A percentile compares a stretch with the other conserved stretches of the same genome.
These are phyloP conservation scores for Leccinum boreale DNA, from an alignment of 768 basidiomycete species.

Conservation along the genomic window DNA sequence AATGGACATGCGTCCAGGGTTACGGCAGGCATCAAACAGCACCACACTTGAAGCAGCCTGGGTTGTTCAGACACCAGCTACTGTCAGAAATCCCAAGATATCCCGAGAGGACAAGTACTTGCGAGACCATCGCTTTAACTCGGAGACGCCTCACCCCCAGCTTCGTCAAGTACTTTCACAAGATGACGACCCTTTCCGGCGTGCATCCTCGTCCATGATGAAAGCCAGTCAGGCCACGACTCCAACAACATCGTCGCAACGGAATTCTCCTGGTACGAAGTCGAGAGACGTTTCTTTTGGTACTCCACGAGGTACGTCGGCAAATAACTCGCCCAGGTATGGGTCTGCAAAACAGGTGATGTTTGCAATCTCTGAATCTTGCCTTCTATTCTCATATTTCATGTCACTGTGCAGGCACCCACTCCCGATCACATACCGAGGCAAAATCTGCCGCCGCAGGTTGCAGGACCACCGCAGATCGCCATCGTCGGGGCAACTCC, in stretches of 20 bases:
- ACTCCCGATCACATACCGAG: constrained; percentile 18
- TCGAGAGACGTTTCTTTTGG: constrained; percentile 16
- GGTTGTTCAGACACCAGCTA: constrained; percentile 31
- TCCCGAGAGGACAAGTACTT: constrained; percentile 31
- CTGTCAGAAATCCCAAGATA: constrained; percentile 16
- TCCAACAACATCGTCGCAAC: constrained; percentile 23
- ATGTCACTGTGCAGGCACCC: constrained; percentile 10
- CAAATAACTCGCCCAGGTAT: constrained; percentile 22
- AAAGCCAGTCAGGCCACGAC: constrained; percentile 22
- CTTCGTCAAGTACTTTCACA: constrained; percentile 34
- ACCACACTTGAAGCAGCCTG: constrained; percentile 30
- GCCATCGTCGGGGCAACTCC: constrained; percentile 32
- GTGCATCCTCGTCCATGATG: constrained; percentile 26
- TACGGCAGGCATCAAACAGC: constrained; percentile 14
- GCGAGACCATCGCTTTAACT: constrained; percentile 13
- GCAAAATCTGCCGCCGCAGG: constrained; percentile 10
- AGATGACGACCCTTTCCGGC: constrained; percentile 23
- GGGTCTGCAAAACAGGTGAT: constrained; percentile 26
- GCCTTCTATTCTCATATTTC: constrained; percentile 8
- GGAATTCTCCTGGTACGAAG: constrained; percentile 19
- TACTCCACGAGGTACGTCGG: constrained; percentile 22
- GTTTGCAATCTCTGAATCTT: background rate
- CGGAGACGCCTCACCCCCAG: constrained; percentile 26
- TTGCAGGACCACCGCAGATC: constrained; percentile 27
- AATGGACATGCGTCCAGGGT: constrained; percentile 8